Base-by-base conservation (phyloP, 1,139 yeast species). In the Taphrina communis region DNA sequence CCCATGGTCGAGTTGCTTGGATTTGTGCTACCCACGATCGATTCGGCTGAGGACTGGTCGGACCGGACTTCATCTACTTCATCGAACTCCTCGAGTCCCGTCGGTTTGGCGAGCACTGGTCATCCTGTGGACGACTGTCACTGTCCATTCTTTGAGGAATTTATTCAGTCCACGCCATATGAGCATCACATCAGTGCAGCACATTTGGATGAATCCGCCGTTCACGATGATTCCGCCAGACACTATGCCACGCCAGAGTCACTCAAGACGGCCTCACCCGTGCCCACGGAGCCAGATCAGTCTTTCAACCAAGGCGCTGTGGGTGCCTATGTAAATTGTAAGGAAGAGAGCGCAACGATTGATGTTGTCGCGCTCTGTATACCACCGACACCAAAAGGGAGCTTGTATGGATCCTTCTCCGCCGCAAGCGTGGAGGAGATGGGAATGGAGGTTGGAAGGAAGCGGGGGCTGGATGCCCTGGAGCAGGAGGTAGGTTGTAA, bases 121-220 rank as follows among this genome's bases (percentile, higher is more conserved):
- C 36, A 8, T 11, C 12, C 21, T 11, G 36, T 7, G 53, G 36
- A 50, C 14, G 42, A n/a, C n/a, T 31, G 50, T n/a, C 35, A 35
- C 6, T 62, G 66, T 52, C 67, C 67, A 4, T 63, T 63, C 60
- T 63, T 63, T 46, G 67, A 63, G 42, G 67, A 63, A 39, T 63
- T 55, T 19, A 57, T 63, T 55, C 39, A 62, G 25, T 39, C 39
- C 12, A 55, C 67, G 11, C 66, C 66, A 6, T n/a, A 41, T 19
- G 59, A 52, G 11, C 50, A 42, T 8, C 41, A 36, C 9, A 12
- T 51, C 17, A 8, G 21, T n/a, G 52, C 36, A 0, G 35, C 38
- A 19, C 38, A 39, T 19, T 6, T 41, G 9, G 19, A 9, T 8
- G 61, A 56, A 9, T 21, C 11, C 50, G n/a, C 14, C 12, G 38